Conservation (phyloP, 2,329 filamentous ascomycete genomes). For the Colletotrichum trifolii region DNA sequence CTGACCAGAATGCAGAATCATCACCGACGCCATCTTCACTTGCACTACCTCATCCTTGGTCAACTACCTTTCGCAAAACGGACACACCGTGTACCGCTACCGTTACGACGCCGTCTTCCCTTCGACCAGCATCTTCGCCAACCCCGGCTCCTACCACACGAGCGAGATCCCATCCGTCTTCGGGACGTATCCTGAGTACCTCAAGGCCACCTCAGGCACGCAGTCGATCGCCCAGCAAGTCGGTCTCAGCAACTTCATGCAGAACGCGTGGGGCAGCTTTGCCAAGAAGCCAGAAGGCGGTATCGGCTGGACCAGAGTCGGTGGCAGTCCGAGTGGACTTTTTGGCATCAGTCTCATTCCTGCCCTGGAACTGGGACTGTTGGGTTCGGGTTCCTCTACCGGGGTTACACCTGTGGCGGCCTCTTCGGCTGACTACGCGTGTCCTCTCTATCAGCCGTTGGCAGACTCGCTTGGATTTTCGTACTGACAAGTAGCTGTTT, state of each 20-base stretch:
- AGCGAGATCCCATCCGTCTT: constrained; percentile 33
- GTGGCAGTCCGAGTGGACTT: neutral
- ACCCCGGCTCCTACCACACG: constrained; percentile 33
- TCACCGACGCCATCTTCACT: constrained; percentile 27
- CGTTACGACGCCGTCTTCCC: constrained; percentile 28
- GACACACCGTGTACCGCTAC: constrained; percentile 27
- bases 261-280: constrained; percentile 24
- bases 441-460: neutral
- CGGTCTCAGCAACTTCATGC: constrained; percentile 27
- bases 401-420: neutral
- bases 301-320: constrained; percentile 26
- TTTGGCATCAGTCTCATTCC: neutral
- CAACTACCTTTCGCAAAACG: constrained; percentile 12
- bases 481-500: too few relatives aligned
- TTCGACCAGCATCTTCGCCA: constrained; percentile 26
- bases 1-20: constrained; percentile 10
- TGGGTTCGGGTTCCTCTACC: neutral
- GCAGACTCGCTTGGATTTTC: too few relatives aligned
- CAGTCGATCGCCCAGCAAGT: constrained; percentile 17
- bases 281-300: constrained; percentile 23
- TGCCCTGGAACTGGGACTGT: constrained; percentile 3
- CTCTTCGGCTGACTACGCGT: constrained; percentile 14
- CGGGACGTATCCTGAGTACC: constrained; percentile 27
- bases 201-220: constrained; percentile 3
- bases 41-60: constrained; percentile 26